Base-by-base conservation (phyloP, 176 grass and related monocot genomes). In the Eleusine coracana region DNA sequence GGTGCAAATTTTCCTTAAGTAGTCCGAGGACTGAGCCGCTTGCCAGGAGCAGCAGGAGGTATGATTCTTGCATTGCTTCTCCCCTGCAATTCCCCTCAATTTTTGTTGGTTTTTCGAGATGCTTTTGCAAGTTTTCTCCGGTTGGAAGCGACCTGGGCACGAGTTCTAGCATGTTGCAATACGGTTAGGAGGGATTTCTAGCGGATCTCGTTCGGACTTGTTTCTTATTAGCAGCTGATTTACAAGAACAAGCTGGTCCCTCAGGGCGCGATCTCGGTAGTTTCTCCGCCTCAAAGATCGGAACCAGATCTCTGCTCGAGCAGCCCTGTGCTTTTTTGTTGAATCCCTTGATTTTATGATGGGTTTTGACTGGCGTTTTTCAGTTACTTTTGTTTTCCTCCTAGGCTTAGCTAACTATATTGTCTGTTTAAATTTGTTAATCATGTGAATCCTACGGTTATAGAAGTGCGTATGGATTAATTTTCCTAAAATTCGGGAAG, bases 31-130 rank as follows among this genome's bases (percentile, higher is more conserved):
- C 71, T 23, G 15, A 76, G 62, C 29, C 9, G 12, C 25, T 41
- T 36, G 46, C 55, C 71, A 49, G 72, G 61, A 81, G 62, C 62
- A 82, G 50, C 0, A 14, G 52, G 70, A 75, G 85, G 85, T 87
- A 76, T 6, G 77, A 60, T 87, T 81, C 78, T 83, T 31, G 80
- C 86, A 88, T 78, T 79, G 76, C 36, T 66, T 21, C 46, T 7
- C 18, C 37, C 12, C 29, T 31, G 1, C 21, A 18, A 14, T n/a
- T 71, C 21, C 45, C 37, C 42, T 8, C 66, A 64, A 71, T 54
- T 73, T 79, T 59, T 84, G 60, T 18, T 69, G 31, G 0, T 44
- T 58, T 84, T 84, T 77, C 38, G 42, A 31, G 82, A 25, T 58
- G 10, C 21, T 78, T 49, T 44, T 72, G 41, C 42, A 15, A 54